A percentile compares a stretch with the other conserved stretches of the same genome.
Evolutionary conservation across 2,329 filamentous ascomycete species (phyloP).

Genomic region (Pseudocercospora crystallina): DNA sequence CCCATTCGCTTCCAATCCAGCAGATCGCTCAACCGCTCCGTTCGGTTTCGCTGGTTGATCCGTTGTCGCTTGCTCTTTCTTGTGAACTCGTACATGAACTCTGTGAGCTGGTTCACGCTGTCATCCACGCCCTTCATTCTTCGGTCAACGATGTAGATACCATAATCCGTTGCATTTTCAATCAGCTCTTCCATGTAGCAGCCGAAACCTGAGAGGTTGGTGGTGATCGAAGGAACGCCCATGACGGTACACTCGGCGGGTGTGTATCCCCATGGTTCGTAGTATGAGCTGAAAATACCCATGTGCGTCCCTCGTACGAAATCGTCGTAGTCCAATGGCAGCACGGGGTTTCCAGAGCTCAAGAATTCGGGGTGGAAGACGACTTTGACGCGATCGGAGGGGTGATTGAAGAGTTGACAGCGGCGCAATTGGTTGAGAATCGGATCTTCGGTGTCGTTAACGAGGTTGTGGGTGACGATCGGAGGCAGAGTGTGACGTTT

Average conservation of each 20-base stretch:
- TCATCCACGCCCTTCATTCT: conserved; percentile 95
- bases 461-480: conserved; percentile 98
- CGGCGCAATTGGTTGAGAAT: conserved; percentile 94
- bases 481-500: conserved; percentile 87
- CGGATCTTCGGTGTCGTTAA: conserved; percentile 88
- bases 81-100: conserved; percentile 91
- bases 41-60: conserved; percentile 98
- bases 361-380: conserved; percentile 98
- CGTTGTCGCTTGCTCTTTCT: conserved; percentile 91
- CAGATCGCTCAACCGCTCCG: conserved; percentile 89
- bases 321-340: conserved; percentile 96
- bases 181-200: conserved; percentile 99
- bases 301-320: conserved; percentile 96
- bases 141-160: conserved; percentile 98
- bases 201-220: conserved; percentile 94
- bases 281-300: conserved; percentile 95
- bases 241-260: conserved; percentile 98
- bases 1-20: conserved; percentile 99
- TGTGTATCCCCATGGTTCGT: conserved; percentile 99
- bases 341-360: conserved; percentile 90
- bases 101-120: conserved; percentile 90
- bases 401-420: conserved; percentile 96
- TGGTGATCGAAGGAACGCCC: conserved; percentile 97
- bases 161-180: conserved; percentile 95
- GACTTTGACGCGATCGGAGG: conserved; percentile 91